Conservation (phyloP, 108 stramenopile species). For the Stephanodiscus triporus region DNA sequence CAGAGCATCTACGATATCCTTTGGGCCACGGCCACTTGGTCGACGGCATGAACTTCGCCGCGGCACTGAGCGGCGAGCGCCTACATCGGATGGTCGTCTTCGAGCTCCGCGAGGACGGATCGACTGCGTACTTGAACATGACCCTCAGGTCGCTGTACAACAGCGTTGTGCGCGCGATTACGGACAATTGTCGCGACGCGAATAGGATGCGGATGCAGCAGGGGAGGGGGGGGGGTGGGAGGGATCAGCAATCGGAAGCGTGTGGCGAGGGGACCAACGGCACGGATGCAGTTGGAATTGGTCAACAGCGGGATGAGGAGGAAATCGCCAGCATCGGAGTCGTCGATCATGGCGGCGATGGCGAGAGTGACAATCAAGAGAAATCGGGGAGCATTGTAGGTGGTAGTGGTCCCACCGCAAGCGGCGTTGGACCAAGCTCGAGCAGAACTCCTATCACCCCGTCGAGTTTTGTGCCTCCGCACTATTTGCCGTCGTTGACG, state of each 20-base stretch:
- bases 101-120: constrained; percentile 67
- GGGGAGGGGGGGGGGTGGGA: background rate
- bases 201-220: constrained; percentile 12
- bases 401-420: too few species aligned
- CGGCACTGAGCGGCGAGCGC: constrained; percentile 34
- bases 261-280: too few species aligned
- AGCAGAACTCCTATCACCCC: background rate
- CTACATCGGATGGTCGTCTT: constrained; percentile 75
- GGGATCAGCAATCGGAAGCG: too few species aligned
- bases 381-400: too few species aligned
- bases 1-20: too few species aligned
- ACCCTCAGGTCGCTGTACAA: constrained; percentile 70
- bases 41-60: background rate
- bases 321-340: too few species aligned
- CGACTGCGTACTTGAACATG: constrained; percentile 49
- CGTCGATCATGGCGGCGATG: too few species aligned
- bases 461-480: constrained; percentile 8
- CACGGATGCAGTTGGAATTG: too few species aligned
- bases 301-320: too few species aligned
- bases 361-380: too few species aligned
- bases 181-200: constrained; percentile 25
- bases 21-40: background rate
- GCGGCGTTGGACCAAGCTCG: too few species aligned
- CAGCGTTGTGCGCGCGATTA: constrained; percentile 65
- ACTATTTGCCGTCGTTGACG: constrained; percentile 13